A percentile compares a stretch with the other conserved stretches of the same genome.
phyloP scores from a whole-genome alignment of 805 yeast genomes.

The Candida ovalis region DNA sequence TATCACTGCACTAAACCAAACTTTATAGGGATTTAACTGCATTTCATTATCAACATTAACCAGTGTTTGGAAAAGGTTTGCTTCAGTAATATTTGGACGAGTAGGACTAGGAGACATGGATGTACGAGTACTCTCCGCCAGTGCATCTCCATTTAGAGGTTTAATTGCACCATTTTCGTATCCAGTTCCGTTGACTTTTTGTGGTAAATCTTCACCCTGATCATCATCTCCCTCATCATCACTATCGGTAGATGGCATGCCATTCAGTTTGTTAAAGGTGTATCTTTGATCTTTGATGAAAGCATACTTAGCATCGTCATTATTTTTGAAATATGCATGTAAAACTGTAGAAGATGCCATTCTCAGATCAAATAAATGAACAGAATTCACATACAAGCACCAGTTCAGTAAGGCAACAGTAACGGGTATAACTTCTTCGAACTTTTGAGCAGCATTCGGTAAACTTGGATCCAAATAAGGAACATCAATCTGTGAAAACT shows the following conservation, averaged over 20 bases:
- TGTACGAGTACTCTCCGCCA: conserved; percentile 2
- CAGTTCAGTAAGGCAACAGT: conserved; percentile 74
- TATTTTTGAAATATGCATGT: conserved; percentile 63
- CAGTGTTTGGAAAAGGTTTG: conserved; percentile 65
- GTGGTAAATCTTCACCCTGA: conserved; percentile 3
- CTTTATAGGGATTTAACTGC: conserved; percentile 77
- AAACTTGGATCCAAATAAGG: conserved; percentile 77
- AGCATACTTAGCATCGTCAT: conserved; percentile 53
- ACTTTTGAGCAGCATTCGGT: conserved; percentile 29
- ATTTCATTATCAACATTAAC: conserved; percentile 72
- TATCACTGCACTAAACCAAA: conserved; percentile 77
- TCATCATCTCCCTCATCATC: conserved; percentile 6
- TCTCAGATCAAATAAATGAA: conserved; percentile 80
- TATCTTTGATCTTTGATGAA: conserved; percentile 67
- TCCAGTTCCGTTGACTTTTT: not conserved
- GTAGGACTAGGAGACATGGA: conserved; percentile 2
- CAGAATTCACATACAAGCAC: conserved; percentile 75
- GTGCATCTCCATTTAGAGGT: not conserved
- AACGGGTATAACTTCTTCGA: conserved; percentile 55
- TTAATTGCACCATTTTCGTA: conserved; percentile 1
- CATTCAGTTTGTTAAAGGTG: conserved; percentile 33
- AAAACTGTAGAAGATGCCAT: conserved; percentile 66
- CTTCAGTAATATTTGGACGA: conserved; percentile 36
- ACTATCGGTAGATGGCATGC: conserved; percentile 13
- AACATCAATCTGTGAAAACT: conserved; percentile 80